Conservation (phyloP, 2,329 filamentous ascomycete species). For the Aspergillus udagawae region DNA sequence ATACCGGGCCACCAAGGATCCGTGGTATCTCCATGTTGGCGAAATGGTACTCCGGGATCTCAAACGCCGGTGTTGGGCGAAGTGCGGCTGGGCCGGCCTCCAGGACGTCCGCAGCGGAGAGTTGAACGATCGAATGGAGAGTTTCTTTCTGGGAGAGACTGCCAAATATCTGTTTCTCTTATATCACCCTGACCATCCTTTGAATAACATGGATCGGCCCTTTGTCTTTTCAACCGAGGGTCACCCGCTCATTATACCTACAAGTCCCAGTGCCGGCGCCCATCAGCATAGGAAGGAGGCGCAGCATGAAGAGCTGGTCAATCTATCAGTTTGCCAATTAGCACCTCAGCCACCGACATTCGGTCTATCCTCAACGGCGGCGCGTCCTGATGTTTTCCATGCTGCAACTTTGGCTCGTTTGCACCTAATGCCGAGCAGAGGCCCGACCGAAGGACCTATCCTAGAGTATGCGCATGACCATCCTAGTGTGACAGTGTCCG, state of each 20-base stretch:
- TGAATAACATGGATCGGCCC: constrained; percentile 80
- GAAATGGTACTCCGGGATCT: constrained; percentile 94
- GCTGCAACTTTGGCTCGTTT: constrained; percentile 80
- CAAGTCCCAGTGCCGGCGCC: constrained; percentile 26
- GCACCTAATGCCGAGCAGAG: constrained; percentile 63
- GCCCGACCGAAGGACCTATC: constrained; percentile 56
- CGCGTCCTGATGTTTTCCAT: constrained; percentile 78
- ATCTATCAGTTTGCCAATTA: constrained; percentile 60
- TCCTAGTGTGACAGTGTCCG: constrained; percentile 53
- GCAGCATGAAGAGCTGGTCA: constrained; percentile 6
- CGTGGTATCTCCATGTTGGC: constrained; percentile 92
- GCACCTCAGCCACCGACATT: constrained; percentile 59
- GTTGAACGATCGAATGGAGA: constrained; percentile 93
- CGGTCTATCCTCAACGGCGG: constrained; percentile 73
- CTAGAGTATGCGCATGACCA: constrained; percentile 52
- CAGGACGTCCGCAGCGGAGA: constrained; percentile 79
- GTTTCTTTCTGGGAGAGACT: constrained; percentile 95
- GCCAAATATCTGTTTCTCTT: constrained; percentile 93
- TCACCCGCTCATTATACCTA: constrained; percentile 83
- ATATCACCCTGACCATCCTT: constrained; percentile 77
- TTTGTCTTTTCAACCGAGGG: constrained; percentile 96
- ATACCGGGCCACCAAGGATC: constrained; percentile 89
- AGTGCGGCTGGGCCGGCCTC: constrained; percentile 89
- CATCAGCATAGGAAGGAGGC: constrained; percentile 10
- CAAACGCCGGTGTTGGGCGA: constrained; percentile 79